Percentiles rank a stretch among this genome's conserved stretches.
These are phyloP conservation scores for Amaranthus tricolor DNA, from an alignment of 179 eudicot genomes.

Conservation along the genomic window DNA sequence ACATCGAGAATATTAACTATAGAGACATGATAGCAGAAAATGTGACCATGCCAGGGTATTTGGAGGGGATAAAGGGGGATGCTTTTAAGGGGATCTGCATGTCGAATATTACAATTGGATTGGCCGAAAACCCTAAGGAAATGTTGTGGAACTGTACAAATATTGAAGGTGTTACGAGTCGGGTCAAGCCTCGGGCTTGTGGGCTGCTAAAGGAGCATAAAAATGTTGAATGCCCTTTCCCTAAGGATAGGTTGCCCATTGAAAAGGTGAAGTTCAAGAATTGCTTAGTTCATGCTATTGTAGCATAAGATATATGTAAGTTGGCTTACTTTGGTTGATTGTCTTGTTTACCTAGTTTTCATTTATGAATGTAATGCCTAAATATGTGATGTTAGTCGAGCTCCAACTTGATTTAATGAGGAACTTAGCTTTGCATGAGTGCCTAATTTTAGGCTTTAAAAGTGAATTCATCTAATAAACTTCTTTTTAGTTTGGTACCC, in stretches of 20 bases:
- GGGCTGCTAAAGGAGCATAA: slow-evolving; percentile 39
- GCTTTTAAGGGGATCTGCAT: slow-evolving; percentile 63
- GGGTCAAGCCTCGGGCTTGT: slow-evolving; percentile 59
- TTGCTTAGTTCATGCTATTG: slow-evolving; percentile 35
- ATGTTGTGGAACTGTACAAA: slow-evolving; percentile 63
- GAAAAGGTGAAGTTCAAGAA: slow-evolving; percentile 44
- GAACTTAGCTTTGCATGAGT: background rate
- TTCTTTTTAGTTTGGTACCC: too few species aligned
- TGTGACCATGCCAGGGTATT: slow-evolving; percentile 55
- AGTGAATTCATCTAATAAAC: background rate
- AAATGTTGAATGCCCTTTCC: slow-evolving; percentile 42
- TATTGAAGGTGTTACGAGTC: slow-evolving; percentile 43
- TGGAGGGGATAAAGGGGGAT: slow-evolving; percentile 64
- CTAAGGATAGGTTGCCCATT: slow-evolving; percentile 49
- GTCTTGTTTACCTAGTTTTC: too few species aligned
- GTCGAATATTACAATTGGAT: slow-evolving; percentile 57
- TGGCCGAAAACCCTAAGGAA: slow-evolving; percentile 55
- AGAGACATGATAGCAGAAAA: slow-evolving; percentile 62
- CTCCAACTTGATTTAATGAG: background rate
- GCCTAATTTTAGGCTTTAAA: background rate
- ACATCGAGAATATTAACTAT: slow-evolving; percentile 46
- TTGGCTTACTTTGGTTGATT: background rate
- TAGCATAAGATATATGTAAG: background rate
- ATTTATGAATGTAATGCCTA: background rate
- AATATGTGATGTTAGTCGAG: background rate